Evolutionary conservation across 495 filamentous ascomycete genomes (phyloP).

Genomic region (Talaromyces adpressus): DNA sequence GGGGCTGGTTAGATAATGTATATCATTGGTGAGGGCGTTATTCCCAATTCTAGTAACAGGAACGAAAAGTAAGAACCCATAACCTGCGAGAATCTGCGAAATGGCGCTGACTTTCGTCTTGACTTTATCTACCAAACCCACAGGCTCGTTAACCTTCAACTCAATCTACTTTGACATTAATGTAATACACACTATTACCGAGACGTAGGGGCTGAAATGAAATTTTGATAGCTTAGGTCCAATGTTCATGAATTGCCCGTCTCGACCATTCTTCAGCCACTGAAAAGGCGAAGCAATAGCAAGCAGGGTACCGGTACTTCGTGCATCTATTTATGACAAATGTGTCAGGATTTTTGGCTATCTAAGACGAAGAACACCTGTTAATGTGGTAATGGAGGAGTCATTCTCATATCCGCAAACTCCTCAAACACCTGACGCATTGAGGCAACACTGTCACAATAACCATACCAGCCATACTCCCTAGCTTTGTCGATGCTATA

Average conservation of each 20-base stretch:
- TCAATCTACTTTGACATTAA: too few relatives aligned
- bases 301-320: slow-evolving; percentile 5
- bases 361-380: slow-evolving; percentile 1
- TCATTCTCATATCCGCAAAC: slow-evolving; percentile 8
- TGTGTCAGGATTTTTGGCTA: not conserved
- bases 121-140: too few relatives aligned
- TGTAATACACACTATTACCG: too few relatives aligned
- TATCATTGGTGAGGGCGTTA: too few relatives aligned
- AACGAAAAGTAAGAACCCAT: too few relatives aligned
- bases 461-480: slow-evolving; percentile 8
- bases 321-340: slow-evolving; percentile 3
- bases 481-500: slow-evolving; percentile 6
- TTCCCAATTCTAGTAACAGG: too few relatives aligned
- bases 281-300: slow-evolving; percentile 7
- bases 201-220: slow-evolving; percentile 6
- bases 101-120: too few relatives aligned
- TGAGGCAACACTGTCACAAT: slow-evolving; percentile 6
- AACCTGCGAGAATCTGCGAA: too few relatives aligned
- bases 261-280: slow-evolving; percentile 6
- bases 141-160: too few relatives aligned
- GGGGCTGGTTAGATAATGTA: too few relatives aligned
- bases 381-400: slow-evolving; percentile 6
- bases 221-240: slow-evolving; percentile 5
- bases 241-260: slow-evolving; percentile 1
- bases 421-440: slow-evolving; percentile 6